A percentile compares a stretch with the other conserved stretches of the same genome.
Conservation (phyloP, 2,329 filamentous ascomycete genomes). For the Ceratocystis albifundus region DNA sequence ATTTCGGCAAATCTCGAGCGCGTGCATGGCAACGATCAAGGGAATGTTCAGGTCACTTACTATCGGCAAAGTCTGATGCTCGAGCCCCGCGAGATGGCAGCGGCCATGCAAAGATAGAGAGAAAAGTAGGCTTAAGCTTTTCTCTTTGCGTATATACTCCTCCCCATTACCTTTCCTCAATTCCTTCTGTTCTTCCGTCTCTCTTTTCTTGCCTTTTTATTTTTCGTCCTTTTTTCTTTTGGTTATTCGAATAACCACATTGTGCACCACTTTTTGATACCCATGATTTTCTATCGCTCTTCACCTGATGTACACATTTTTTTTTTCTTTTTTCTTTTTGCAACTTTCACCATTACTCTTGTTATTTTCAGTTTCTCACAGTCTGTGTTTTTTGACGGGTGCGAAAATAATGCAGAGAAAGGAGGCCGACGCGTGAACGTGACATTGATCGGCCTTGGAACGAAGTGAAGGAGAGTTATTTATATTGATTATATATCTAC, state of each 20-base stretch:
- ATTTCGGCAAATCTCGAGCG: constrained; percentile 68
- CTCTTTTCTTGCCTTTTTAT: constrained; percentile 12
- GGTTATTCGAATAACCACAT: background rate
- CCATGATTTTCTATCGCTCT: constrained; percentile 23
- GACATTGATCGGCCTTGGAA: background rate
- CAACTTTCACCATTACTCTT: constrained; percentile 7
- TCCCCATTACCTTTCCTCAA: background rate
- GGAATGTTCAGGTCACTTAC: constrained; percentile 49
- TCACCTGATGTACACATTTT: constrained; percentile 23
- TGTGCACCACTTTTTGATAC: constrained; percentile 26
- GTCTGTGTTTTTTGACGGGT: background rate
- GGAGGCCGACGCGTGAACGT: background rate
- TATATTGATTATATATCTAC: background rate
- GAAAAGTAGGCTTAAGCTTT: constrained; percentile 1
- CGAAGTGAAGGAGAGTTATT: background rate
- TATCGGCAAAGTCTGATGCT: constrained; percentile 77
- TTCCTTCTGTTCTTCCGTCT: background rate
- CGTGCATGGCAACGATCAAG: constrained; percentile 50
- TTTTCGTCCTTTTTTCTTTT: constrained; percentile 14
- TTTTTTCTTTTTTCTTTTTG: constrained; percentile 1
- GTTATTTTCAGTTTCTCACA: background rate
- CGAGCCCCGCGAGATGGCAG: constrained; percentile 55
- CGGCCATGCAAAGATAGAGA: constrained; percentile 31
- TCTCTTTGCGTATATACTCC: background rate
- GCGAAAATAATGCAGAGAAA: background rate